Percentiles rank a stretch among this genome's conserved stretches.
phyloP scores from a whole-genome alignment of 1,139 yeast genomes.

The Blastobotrys buckinghamii region DNA sequence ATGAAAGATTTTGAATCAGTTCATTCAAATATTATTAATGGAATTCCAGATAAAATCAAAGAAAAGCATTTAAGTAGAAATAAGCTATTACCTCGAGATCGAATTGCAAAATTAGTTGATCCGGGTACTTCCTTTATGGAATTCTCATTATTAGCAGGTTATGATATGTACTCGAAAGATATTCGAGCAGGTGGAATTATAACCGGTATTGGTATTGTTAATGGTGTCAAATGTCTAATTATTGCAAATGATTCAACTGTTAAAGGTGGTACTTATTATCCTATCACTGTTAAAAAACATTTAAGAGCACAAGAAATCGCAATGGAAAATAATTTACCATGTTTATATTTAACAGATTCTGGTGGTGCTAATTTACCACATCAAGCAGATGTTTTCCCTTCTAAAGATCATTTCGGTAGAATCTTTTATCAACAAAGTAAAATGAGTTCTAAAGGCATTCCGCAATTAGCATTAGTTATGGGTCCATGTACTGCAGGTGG shows the following conservation, averaged over 20 bases:
- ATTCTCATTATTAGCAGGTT: slow-evolving; percentile 30
- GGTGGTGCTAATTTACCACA: slow-evolving; percentile 37
- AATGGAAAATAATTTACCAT: slow-evolving; percentile 31
- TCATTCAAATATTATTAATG: slow-evolving; percentile 22
- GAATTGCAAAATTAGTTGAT: slow-evolving; percentile 30
- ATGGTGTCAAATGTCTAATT: slow-evolving; percentile 31
- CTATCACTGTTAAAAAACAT: slow-evolving; percentile 35
- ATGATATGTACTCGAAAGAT: slow-evolving; percentile 30
- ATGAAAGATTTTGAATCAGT: slow-evolving; percentile 19
- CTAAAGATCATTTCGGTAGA: slow-evolving; percentile 34
- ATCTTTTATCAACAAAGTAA: slow-evolving; percentile 33
- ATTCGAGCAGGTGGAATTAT: slow-evolving; percentile 34
- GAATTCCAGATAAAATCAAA: slow-evolving; percentile 29
- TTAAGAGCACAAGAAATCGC: slow-evolving; percentile 35
- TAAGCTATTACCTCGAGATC: slow-evolving; percentile 32
- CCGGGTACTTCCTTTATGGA: slow-evolving; percentile 34
- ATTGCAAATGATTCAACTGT: slow-evolving; percentile 35
- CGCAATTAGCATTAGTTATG: slow-evolving; percentile 32
- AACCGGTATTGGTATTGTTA: slow-evolving; percentile 33
- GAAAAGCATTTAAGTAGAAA: slow-evolving; percentile 36
- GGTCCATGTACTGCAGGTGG: slow-evolving; percentile 39
- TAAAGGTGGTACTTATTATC: slow-evolving; percentile 35
- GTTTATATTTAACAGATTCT: slow-evolving; percentile 32
- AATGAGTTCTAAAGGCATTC: slow-evolving; percentile 32
- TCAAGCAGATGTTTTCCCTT: slow-evolving; percentile 35